Evolutionary conservation across 306 rosid species (phyloP).

Genomic region (Lithocarpus polystachyus): DNA sequence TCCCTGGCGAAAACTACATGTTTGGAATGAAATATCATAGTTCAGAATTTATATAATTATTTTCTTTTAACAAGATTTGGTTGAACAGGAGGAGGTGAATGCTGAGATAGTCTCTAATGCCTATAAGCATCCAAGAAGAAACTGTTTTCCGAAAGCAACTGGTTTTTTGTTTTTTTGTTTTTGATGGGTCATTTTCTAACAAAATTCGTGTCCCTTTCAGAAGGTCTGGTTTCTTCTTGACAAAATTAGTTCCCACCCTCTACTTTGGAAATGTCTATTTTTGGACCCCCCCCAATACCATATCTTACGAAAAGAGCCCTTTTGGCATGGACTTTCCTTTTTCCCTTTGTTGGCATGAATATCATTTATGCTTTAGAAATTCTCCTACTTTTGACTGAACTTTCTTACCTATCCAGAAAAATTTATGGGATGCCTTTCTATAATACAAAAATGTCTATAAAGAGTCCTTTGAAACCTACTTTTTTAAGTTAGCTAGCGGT

Average conservation of each 20-base stretch:
- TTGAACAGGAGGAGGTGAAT: constrained; percentile 15
- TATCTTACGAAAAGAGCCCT: constrained; percentile 45
- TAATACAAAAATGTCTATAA: no score
- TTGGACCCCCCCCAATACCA: constrained; percentile 38
- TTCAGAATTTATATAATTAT: not conserved
- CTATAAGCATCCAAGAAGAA: constrained; percentile 38
- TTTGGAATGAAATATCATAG: not conserved
- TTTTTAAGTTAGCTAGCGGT: not conserved
- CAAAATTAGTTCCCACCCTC: constrained; percentile 4
- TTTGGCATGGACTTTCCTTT: constrained; percentile 52
- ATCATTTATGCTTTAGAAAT: constrained; percentile 32
- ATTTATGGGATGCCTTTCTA: constrained; percentile 41
- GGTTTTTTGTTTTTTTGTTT: constrained; percentile 19
- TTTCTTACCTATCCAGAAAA: constrained; percentile 31
- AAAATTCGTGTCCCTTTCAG: constrained; percentile 56
- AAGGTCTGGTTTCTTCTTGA: constrained; percentile 15
- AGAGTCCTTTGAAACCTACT: not conserved
- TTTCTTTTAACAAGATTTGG: not conserved
- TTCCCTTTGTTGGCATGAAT: constrained; percentile 73
- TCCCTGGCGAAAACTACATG: not conserved
- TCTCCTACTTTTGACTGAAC: constrained; percentile 58
- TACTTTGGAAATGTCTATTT: constrained; percentile 46
- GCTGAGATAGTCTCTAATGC: constrained; percentile 9
- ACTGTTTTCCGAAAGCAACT: constrained; percentile 39
- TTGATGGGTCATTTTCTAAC: constrained; percentile 46